Evolutionary conservation across 2,329 filamentous ascomycete genomes (phyloP), one percentile per base, ranked within the genome.

Genomic region (Monilinia aucupariae): DNA sequence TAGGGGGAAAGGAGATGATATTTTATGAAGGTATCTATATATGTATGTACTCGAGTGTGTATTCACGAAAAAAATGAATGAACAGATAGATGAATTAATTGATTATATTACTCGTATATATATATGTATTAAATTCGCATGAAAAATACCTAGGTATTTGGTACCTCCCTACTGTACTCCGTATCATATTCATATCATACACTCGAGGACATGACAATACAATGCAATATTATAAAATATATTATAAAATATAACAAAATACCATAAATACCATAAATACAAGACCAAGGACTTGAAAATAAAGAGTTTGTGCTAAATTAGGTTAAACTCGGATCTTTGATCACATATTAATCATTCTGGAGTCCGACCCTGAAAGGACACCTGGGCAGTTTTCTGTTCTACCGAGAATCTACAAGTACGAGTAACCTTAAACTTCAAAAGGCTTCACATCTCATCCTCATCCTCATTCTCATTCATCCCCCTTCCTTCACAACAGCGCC

Each of bases 321-420:
- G 54, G 54, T 56, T 55, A 30, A 30, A 41, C 22, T 30, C 39
- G 53, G 53, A 56, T 45, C 39, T 34, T 56, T 34, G n/a, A n/a
- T n/a, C n/a, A n/a, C n/a, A n/a, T n/a, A n/a, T 43, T 55, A 34
- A 41, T 37, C 22, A 41, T 25, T 49, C 37, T 59, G 48, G 48
- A 50, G 13, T 50, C 27, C 48, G 22, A 55, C 52, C 52, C 37
- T 43, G 54, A 58, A 58, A 59, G 55, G 55, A 59, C 55, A 62
- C 51, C 45, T 62, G 37, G 37, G 37, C 37, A 39, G 37, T 39
- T 39, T 39, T 39, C 12, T 49, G 41, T 20, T 62, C 50, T 62
- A 62, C 59, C 50, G 59, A 62, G 43, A 55, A 48, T 55, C 51
- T 47, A 15, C 13, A n/a, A n/a, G n/a, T n/a, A n/a, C 41, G 41